phyloP scores from a whole-genome alignment of 257 asterid species.

The Perilla frutescens region DNA sequence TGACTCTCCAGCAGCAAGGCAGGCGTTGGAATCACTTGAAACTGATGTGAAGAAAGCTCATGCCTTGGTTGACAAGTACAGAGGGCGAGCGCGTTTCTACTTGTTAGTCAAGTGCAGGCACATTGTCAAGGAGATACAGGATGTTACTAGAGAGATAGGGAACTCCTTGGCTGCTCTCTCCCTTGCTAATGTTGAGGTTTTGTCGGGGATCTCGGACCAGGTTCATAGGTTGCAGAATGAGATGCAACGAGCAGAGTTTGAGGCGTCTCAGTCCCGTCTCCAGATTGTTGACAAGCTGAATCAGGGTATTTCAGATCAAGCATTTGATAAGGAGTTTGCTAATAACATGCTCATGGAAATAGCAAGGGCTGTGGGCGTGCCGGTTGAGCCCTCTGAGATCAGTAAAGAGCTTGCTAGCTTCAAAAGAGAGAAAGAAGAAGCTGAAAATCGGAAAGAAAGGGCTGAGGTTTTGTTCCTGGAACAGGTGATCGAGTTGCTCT shows the following conservation, averaged over 20 bases:
- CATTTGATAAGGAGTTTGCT: conserved; percentile 54
- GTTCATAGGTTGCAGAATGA: conserved; percentile 55
- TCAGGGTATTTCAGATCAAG: conserved; percentile 52
- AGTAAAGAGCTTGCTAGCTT: conserved; percentile 56
- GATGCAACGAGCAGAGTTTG: conserved; percentile 66
- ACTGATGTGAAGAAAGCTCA: conserved; percentile 57
- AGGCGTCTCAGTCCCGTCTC: conserved; percentile 47
- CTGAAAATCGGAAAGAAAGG: conserved; percentile 56
- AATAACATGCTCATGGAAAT: conserved; percentile 54
- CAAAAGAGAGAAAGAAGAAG: conserved; percentile 66
- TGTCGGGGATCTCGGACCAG: conserved; percentile 59
- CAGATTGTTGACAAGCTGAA: conserved; percentile 57
- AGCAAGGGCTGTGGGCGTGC: conserved; percentile 60
- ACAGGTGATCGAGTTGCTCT: conserved; percentile 64
- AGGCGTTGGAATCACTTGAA: conserved; percentile 62
- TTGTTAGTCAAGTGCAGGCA: conserved; percentile 60
- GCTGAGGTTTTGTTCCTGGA: conserved; percentile 68
- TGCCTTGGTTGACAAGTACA: conserved; percentile 59
- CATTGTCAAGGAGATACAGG: conserved; percentile 67
- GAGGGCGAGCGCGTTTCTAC: conserved; percentile 58
- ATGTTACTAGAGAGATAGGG: conserved; percentile 63
- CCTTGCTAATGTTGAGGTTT: conserved; percentile 51
- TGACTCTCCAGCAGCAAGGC: conserved; percentile 60
- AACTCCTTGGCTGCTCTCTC: conserved; percentile 55
- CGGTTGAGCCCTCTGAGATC: conserved; percentile 56